phyloP scores from a whole-genome alignment of 495 filamentous ascomycete genomes.

The Aspergillus sparsus region DNA sequence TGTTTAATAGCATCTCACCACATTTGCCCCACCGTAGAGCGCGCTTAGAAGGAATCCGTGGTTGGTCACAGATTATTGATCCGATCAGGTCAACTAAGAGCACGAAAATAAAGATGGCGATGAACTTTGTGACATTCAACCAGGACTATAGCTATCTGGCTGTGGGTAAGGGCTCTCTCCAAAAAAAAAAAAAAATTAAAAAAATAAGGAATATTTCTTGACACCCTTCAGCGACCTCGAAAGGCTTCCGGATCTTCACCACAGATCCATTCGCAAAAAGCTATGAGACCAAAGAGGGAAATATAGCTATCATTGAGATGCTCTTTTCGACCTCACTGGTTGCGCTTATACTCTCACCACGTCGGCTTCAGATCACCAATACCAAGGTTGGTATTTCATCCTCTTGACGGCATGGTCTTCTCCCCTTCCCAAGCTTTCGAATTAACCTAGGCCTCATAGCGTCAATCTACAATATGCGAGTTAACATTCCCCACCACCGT shows the following conservation, averaged over 20 bases:
- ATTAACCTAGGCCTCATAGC: slow-evolving; percentile 45
- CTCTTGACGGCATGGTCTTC: slow-evolving; percentile 1
- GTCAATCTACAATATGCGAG: slow-evolving; percentile 95
- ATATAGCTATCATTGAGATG: slow-evolving; percentile 96
- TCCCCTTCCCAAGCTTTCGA: slow-evolving; percentile 5
- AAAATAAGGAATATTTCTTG: slow-evolving; percentile 26
- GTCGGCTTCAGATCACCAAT: slow-evolving; percentile 91
- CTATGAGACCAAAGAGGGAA: slow-evolving; percentile 88
- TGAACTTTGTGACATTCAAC: slow-evolving; percentile 99
- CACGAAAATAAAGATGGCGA: slow-evolving; percentile 53
- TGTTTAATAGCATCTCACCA: slow-evolving; percentile 3
- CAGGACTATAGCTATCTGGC: slow-evolving; percentile 97
- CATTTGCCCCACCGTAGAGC: slow-evolving; percentile 5
- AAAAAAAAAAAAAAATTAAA: slow-evolving; percentile 1
- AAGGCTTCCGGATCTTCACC: slow-evolving; percentile 92
- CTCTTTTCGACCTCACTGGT: slow-evolving; percentile 98
- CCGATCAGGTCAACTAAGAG: slow-evolving; percentile 5
- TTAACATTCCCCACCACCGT: slow-evolving; percentile 95
- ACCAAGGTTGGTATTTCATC: slow-evolving; percentile 71
- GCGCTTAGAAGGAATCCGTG: slow-evolving; percentile 7
- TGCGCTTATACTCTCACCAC: slow-evolving; percentile 83
- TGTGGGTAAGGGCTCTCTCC: slow-evolving; percentile 64
- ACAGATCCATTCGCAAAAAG: slow-evolving; percentile 93
- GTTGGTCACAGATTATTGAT: slow-evolving; percentile 12
- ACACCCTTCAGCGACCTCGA: slow-evolving; percentile 68